Base-by-base conservation (phyloP, 164 flowering plant genomes). In the Annona squamosa region DNA sequence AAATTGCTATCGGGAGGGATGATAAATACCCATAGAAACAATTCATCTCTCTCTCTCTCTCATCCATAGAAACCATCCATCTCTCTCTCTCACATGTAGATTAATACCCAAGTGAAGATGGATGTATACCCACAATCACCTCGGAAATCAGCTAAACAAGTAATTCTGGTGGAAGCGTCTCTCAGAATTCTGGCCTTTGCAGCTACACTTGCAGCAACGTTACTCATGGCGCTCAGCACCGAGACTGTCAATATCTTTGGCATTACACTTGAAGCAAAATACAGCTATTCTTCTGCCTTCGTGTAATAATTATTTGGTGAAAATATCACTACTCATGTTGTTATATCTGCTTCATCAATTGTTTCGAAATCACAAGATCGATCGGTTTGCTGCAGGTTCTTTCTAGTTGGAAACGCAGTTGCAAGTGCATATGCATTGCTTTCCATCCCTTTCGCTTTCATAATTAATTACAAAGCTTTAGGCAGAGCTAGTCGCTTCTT, bases 231-330 rank as follows among this genome's bases (percentile, higher is more conserved):
- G 41, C 81, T 82, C 17, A 78, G 75, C 75, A 59, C 71, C 18
- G 84, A 87, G 65, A 5, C 82, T 13, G 65, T 76, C 2, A 9
- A 6, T 1, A 1, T 81, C 0, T 74, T 83, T 17, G 84, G 83
- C 4, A 46, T 84, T 46, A 17, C 43, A 3, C 19, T 88, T 13
- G 43, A 6, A 0, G 88, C 88, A 57, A 80, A 75, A 47, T 88
- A 81, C 72, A 74, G 41, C 71, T 77, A 87, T 80, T 71, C 82
- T 3, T 75, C 87, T 2, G 81, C 89, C 19, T 73, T 81, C 77
- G 85, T 71, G 92, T 85, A 75, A 71, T 5, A 62, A 16, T 13
- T 4, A 10, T 10, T 19, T 45, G n/a, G 16, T 16, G 12, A 56
- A 56, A 16, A 56, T 6, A 56, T 6, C 7, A 56, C 61, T 56